These are phyloP conservation scores for Lobulomyces angularis DNA, from an alignment of 192 early-diverging fungal species.

Conservation along the genomic window DNA sequence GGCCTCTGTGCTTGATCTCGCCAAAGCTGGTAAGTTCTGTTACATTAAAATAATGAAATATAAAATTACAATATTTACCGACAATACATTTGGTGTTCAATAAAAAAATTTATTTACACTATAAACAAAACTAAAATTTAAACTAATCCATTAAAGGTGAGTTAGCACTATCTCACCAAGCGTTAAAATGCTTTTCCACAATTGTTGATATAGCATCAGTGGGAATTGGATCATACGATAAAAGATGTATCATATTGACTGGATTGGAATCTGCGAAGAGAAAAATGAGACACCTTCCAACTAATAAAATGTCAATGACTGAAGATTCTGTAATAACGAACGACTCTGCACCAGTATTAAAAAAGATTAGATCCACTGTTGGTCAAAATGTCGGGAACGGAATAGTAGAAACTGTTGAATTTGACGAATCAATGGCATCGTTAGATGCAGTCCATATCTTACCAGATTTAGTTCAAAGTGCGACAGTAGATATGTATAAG, in stretches of 20 bases:
- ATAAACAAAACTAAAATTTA: no score
- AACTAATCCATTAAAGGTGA: no score
- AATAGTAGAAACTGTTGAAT: not conserved
- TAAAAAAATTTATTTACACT: conserved; percentile 2
- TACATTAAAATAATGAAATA: no score
- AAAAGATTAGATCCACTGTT: no score
- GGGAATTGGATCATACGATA: conserved; percentile 30
- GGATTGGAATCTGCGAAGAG: conserved; percentile 7
- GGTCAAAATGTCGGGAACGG: no score
- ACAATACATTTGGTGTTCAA: not conserved
- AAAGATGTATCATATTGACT: conserved; percentile 28
- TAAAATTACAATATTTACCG: not conserved
- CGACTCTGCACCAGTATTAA: no score
- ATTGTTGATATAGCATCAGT: conserved; percentile 26
- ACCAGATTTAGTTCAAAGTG: no score
- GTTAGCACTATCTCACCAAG: conserved; percentile 35
- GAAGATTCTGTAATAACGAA: no score
- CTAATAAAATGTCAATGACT: no score
- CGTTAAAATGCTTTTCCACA: conserved; percentile 20
- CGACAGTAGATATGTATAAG: conserved; percentile 31
- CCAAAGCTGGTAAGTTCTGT: conserved; percentile 25
- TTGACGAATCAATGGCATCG: conserved; percentile 11
- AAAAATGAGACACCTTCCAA: no score
- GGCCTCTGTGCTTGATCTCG: conserved; percentile 29
- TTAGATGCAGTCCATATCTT: no score